phyloP scores from a whole-genome alignment of 169 alveolate genomes.

The Cystoisospora suis region DNA sequence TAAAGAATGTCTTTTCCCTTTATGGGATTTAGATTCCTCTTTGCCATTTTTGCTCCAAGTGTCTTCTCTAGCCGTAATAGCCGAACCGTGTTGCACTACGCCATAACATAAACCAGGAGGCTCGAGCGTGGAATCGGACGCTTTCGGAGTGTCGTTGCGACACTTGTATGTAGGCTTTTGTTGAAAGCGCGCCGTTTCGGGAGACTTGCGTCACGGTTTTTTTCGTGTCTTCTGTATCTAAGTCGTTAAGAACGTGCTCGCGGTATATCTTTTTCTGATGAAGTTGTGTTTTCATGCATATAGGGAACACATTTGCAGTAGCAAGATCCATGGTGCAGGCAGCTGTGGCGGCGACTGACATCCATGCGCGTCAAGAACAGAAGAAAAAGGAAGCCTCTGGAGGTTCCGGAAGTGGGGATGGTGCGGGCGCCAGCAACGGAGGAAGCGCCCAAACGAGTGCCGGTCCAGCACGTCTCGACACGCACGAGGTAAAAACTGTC shows the following conservation, averaged over 20 bases:
- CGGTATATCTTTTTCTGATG: neutral
- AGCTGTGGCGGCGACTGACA: slow-evolving; percentile 45
- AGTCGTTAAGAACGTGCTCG: neutral
- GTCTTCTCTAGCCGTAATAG: too few species aligned
- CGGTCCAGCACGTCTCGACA: slow-evolving; percentile 3
- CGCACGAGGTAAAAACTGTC: slow-evolving; percentile 43
- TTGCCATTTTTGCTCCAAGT: too few species aligned
- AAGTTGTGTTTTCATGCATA: neutral
- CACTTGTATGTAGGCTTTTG: too few species aligned
- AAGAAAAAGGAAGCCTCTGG: neutral
- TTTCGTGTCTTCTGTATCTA: neutral
- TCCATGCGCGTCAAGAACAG: slow-evolving; percentile 36
- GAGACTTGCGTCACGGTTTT: too few species aligned
- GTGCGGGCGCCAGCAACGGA: neutral
- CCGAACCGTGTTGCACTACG: too few species aligned
- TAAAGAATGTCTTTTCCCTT: too few species aligned
- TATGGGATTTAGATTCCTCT: too few species aligned
- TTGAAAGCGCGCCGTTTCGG: too few species aligned
- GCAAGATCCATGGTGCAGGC: slow-evolving; percentile 49
- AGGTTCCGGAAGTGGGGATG: neutral
- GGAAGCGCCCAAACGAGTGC: neutral
- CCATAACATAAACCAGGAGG: too few species aligned
- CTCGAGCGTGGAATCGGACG: too few species aligned
- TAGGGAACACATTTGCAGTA: slow-evolving; percentile 33
- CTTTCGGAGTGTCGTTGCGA: too few species aligned